phyloP scores from a whole-genome alignment of 345 rosid genomes.

The Leavenworthia alabamica region DNA sequence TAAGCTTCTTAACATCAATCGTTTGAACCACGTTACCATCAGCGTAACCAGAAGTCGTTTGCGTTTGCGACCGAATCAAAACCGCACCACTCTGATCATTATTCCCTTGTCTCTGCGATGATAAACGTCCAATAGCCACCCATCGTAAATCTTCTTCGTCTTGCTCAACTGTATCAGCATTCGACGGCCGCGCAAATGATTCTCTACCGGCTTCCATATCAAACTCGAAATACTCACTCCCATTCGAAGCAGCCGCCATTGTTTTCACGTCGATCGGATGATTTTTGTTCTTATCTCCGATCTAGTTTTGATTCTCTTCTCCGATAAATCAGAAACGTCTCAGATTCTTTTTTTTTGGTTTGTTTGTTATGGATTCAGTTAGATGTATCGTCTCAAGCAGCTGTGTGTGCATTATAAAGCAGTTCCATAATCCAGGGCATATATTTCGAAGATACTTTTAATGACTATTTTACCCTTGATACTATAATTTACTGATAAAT shows the following conservation, averaged over 20 bases:
- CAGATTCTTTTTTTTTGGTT: neutral
- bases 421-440: constrained; percentile 15
- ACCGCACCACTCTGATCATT: constrained; percentile 17
- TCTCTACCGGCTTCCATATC: constrained; percentile 46
- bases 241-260: constrained; percentile 59
- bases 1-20: constrained; percentile 60
- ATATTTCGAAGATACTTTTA: neutral
- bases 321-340: constrained; percentile 11
- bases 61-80: constrained; percentile 37
- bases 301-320: neutral
- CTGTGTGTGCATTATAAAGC: too few relatives aligned
- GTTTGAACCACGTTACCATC: constrained; percentile 39
- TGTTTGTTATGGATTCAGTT: constrained; percentile 4
- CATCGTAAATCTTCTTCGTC: constrained; percentile 73
- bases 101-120: constrained; percentile 52
- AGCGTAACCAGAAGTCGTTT: constrained; percentile 21
- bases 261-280: neutral
- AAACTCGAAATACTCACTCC: constrained; percentile 71
- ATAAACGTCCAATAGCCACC: constrained; percentile 66
- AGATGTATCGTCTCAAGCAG: too few relatives aligned
- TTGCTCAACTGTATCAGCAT: constrained; percentile 53
- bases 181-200: constrained; percentile 59
- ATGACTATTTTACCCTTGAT: neutral
- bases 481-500: neutral
- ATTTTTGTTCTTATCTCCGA: neutral